Evolutionary conservation across 108 stramenopile genomes (phyloP), one percentile per base, ranked within the genome.

Genomic region (Skeletonema tropicum): DNA sequence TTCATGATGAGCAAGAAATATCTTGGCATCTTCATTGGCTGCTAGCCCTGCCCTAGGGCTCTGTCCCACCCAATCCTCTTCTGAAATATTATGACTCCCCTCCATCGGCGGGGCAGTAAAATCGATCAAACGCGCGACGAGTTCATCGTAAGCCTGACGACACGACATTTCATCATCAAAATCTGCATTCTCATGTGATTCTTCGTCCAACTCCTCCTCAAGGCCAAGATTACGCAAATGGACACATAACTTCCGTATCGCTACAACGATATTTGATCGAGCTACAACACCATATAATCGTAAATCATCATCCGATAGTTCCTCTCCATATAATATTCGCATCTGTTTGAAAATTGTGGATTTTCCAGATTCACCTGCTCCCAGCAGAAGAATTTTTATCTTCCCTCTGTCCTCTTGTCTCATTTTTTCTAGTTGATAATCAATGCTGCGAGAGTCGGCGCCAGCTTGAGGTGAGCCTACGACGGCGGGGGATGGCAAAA

Each of bases 321-420:
- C 85, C 8, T 80, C 48, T 3, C 92, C 92, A 69, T 93, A 85
- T 1, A 95, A 73, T 46, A 95, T 87, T 42, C 94, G 82, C 91
- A 92, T 95, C 68, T 99, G 97, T 84, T 98, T 99, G 62, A 98
- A 96, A 35, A 98, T 97, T 6, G 99, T 99, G 35, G 94, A 95
- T 82, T 99, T 99, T 31, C 99, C 99, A 48, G 97, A 98, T 79
- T 99, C 98, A 33, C 98, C 99, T 9, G 99, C 98, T 12, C 99
- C 99, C 14, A 99, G 84, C 46, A 99, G 78, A n/a, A 99, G 83
- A 63, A 99, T 88, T 87, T 99, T 99, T 68, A 99, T 90, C 64
- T 95, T 95, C 11, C 68, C 68, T 30, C 70, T 68, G 0, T 83
- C 83, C 48, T 75, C 83, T 23, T 64, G 52, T 19, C 12, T 42